phyloP scores from a whole-genome alignment of 225 moss, liverwort and hornwort species.

The Physcomitrellopsis africana region DNA sequence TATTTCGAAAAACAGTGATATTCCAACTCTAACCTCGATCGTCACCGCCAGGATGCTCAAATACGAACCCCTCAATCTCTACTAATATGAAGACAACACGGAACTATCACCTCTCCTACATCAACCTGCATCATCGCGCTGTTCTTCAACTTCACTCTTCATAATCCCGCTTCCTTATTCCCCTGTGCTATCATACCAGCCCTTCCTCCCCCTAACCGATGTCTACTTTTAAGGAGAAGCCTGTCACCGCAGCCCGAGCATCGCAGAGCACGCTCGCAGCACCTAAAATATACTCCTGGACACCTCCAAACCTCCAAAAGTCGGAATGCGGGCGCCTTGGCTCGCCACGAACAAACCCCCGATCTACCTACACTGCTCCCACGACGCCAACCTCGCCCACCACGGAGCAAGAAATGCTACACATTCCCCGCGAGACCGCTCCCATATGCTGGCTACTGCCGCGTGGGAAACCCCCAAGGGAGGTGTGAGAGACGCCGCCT shows the following conservation, averaged over 20 bases:
- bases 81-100: background rate
- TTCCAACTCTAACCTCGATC: conserved; percentile 23
- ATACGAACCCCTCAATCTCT: conserved; percentile 6
- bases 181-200: conserved; percentile 16
- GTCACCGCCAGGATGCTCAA: conserved; percentile 14
- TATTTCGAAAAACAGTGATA: background rate
- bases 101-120: background rate
- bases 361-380: background rate
- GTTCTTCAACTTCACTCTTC: conserved; percentile 16
- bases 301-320: background rate
- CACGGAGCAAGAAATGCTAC: background rate
- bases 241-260: too few relatives aligned
- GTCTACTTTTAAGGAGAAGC: too few relatives aligned
- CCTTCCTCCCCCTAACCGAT: conserved; percentile 5
- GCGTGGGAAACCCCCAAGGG: too few relatives aligned
- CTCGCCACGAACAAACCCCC: too few relatives aligned
- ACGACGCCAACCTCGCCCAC: background rate
- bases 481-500: too few relatives aligned
- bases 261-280: too few relatives aligned
- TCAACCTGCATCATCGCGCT: background rate
- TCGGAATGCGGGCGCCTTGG: too few relatives aligned
- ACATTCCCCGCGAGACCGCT: conserved; percentile 15
- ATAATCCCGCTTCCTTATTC: conserved; percentile 26
- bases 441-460: background rate
- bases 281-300: background rate